Evolutionary conservation across 805 yeast species (phyloP).

Genomic region (Schwanniomyces polymorphus): DNA sequence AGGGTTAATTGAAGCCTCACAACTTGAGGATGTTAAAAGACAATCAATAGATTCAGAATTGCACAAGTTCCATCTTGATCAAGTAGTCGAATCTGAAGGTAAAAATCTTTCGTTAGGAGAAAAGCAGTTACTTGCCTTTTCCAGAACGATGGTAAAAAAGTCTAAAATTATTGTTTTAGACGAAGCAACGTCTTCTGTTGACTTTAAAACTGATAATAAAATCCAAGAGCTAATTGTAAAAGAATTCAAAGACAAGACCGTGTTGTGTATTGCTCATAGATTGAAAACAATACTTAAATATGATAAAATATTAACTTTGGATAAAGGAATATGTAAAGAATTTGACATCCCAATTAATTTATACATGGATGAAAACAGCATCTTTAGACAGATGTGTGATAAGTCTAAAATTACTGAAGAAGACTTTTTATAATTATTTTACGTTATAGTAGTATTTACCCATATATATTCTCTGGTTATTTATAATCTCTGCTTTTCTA

Average conservation of each 20-base stretch:
- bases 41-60: slow-evolving; percentile 12
- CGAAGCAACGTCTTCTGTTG: slow-evolving; percentile 42
- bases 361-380: slow-evolving; percentile 22
- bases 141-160: slow-evolving; percentile 35
- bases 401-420: slow-evolving; percentile 29
- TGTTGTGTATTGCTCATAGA: slow-evolving; percentile 40
- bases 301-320: slow-evolving; percentile 35
- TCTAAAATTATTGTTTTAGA: too few species aligned
- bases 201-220: slow-evolving; percentile 37
- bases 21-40: slow-evolving; percentile 18
- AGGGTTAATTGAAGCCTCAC: slow-evolving; percentile 43
- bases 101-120: slow-evolving; percentile 38
- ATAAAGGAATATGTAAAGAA: slow-evolving; percentile 32
- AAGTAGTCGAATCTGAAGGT: slow-evolving; percentile 36
- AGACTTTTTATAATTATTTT: too few species aligned
- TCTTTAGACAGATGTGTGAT: slow-evolving; percentile 37
- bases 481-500: too few species aligned
- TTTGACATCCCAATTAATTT: slow-evolving; percentile 34
- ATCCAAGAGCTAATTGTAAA: slow-evolving; percentile 31
- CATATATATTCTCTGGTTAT: too few species aligned
- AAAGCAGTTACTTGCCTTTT: slow-evolving; percentile 36
- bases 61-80: slow-evolving; percentile 38
- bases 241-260: slow-evolving; percentile 33
- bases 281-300: slow-evolving; percentile 36
- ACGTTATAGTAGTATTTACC: too few species aligned